Base-by-base conservation (phyloP, 225 moss, liverwort and hornwort species). In the Antitrichia curtipendula region DNA sequence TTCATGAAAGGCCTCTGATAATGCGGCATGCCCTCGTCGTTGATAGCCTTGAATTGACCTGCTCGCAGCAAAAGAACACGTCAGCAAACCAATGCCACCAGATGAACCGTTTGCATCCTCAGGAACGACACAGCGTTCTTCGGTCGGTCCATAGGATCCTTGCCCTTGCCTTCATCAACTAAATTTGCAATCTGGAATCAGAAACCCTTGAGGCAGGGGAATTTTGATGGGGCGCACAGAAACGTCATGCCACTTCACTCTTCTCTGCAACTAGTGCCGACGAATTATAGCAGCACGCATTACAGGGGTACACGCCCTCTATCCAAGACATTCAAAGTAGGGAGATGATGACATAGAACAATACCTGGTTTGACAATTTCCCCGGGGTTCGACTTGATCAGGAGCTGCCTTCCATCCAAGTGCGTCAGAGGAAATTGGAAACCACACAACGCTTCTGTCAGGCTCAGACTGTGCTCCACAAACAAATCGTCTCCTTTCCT, bases 311-410 rank as follows among this genome's bases (percentile, higher is more conserved):
- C 40, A 29, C 40, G 40, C 12, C 78, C 58, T 8, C 78, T 5
- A 58, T 3, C 29, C 40, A 41, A 5, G 19, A 58, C 41, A 78
- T 19, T 28, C 58, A 12, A 41, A 41, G 28, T 1, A 18, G 2
- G 5, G 16, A 41, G 29, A 58, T 2, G 5, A 40, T 7, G 3
- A 28, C 22, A 7, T 7, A 50, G 0, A 50, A 19, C 34, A 38
- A 31, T 80, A 97, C 97, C 96, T 88, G 98, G 96, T 90, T 98
- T 98, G 7, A 98, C 88, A 8, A 97, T 96, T 85, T 98, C 98
- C 19, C 98, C 98, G 22, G 95, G 71, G 40, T 75, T 72, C 7
- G 95, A 91, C 89, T 95, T 98, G 82, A 98, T 97, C n/a, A 98
- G 92, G 10, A 98, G 89, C 78, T 98, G 98, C 90, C 98, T 82